Evolutionary conservation across 352 stramenopile species (phyloP).

Genomic region (Phytophthora multivora): DNA sequence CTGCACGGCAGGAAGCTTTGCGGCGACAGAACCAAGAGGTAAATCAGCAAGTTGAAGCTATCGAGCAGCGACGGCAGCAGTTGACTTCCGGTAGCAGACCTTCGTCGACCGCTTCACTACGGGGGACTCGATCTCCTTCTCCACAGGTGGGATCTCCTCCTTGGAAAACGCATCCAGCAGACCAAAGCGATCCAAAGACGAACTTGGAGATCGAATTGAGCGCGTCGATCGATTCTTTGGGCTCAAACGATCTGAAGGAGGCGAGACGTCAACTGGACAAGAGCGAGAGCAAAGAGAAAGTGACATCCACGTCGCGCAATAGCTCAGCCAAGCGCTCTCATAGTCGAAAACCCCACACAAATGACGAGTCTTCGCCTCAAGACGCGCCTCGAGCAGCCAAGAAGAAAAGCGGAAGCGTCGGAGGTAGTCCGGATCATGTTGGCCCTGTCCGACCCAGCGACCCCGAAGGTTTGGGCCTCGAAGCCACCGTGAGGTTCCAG

Average conservation of each 20-base stretch:
- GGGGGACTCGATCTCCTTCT: constrained; percentile 19
- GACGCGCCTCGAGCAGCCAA: constrained; percentile 12
- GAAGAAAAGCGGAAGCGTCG: not conserved
- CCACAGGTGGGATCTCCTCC: constrained; percentile 4
- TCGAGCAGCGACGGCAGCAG: constrained; percentile 65
- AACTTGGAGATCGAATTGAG: constrained; percentile 53
- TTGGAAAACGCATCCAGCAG: not conserved
- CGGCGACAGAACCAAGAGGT: constrained; percentile 67
- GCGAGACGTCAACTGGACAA: constrained; percentile 18
- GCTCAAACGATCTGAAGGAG: constrained; percentile 30
- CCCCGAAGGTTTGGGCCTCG: constrained; percentile 52
- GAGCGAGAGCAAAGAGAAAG: constrained; percentile 30
- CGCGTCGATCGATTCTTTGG: constrained; percentile 58
- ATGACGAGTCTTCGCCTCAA: constrained; percentile 13
- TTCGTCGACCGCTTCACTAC: constrained; percentile 17
- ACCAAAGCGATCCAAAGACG: constrained; percentile 13
- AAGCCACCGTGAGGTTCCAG: constrained; percentile 74
- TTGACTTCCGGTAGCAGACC: constrained; percentile 19
- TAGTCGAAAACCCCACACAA: constrained; percentile 11
- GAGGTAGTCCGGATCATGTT: constrained; percentile 1
- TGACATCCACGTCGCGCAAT: constrained; percentile 1
- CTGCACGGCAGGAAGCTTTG: constrained; percentile 58
- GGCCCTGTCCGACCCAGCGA: constrained; percentile 2
- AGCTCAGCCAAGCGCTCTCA: constrained; percentile 26
- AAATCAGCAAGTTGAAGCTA: constrained; percentile 68